Evolutionary conservation across 148 eudicot species (phyloP), one percentile per base, ranked within the genome.

Genomic region (Gaultheria prostrata): DNA sequence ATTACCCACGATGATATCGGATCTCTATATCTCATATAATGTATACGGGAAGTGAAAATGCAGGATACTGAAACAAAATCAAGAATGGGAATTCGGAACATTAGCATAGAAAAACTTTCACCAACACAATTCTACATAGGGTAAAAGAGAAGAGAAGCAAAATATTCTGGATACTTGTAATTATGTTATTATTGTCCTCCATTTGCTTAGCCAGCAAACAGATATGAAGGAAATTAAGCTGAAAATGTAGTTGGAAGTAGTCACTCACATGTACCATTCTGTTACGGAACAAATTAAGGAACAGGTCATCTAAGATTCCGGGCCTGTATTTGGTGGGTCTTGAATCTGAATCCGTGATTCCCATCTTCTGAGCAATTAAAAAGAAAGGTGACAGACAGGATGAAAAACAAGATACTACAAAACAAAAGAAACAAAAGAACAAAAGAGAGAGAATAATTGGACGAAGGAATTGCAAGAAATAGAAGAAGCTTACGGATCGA

Each of bases 181-280:
- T 39, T 39, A 39, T 39, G 43, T 39, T 39, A 39, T 80, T 8
- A 1, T 57, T 79, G 8, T 9, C 50, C 57, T 14, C 3, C 30
- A 13, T 65, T 49, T 24, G 13, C 18, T n/a, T 14, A 48, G 20
- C 50, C 48, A 59, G 70, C 81, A 21, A 56, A 79, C 81, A 61
- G 51, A 21, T 15, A 14, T 17, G 14, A 78, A 78, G 39, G 54
- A 12, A 76, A 46, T 21, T 21, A 78, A 30, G 61, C 12, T 6
- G 39, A n/a, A 57, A 10, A 1, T 6, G 26, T 59, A 21, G 65
- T 17, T 6, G 59, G 9, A 43, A 3, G 8, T 32, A 13, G 4
- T 18, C 71, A 56, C 77, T 24, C 71, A 89, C 93, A 90, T 87
- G 77, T 24, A 83, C 93, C 93, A 91, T 91, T 83, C 84, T 89